Evolutionary conservation across 495 filamentous ascomycete species (phyloP).

Genomic region (Bacidia gigantensis): DNA sequence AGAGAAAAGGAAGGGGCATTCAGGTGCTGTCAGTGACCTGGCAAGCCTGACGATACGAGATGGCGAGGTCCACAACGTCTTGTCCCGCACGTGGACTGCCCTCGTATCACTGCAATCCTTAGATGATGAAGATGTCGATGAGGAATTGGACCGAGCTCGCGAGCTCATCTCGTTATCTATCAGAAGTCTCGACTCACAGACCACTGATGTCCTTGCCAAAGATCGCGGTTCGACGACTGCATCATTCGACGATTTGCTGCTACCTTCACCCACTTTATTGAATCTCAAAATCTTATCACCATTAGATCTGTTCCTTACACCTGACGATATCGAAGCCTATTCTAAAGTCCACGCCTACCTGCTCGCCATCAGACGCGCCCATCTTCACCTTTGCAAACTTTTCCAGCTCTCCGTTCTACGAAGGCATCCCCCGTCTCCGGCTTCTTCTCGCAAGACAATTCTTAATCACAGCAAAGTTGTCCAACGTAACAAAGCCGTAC

Average conservation of each 20-base stretch:
- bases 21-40: slow-evolving; percentile 21
- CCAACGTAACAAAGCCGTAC: slow-evolving; percentile 33
- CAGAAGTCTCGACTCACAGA: slow-evolving; percentile 12
- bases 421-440: slow-evolving; percentile 58
- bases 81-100: slow-evolving; percentile 63
- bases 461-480: slow-evolving; percentile 36
- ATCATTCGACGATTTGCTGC: slow-evolving; percentile 64
- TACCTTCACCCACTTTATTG: slow-evolving; percentile 60
- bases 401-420: slow-evolving; percentile 74
- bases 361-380: slow-evolving; percentile 64
- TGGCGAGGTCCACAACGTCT: slow-evolving; percentile 62
- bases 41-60: slow-evolving; percentile 63
- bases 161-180: slow-evolving; percentile 60
- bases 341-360: slow-evolving; percentile 78
- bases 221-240: slow-evolving; percentile 11
- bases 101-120: slow-evolving; percentile 60
- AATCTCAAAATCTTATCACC: slow-evolving; percentile 64
- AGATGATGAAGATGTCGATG: slow-evolving; percentile 59
- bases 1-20: slow-evolving; percentile 16
- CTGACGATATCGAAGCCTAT: slow-evolving; percentile 61
- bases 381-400: slow-evolving; percentile 63
- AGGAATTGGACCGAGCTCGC: slow-evolving; percentile 63
- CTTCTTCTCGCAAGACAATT: slow-evolving; percentile 41
- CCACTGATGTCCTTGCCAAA: not conserved
- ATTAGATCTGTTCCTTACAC: slow-evolving; percentile 72